Base-by-base conservation (phyloP, 2,329 filamentous ascomycete genomes). In the Alternaria arborescens region DNA sequence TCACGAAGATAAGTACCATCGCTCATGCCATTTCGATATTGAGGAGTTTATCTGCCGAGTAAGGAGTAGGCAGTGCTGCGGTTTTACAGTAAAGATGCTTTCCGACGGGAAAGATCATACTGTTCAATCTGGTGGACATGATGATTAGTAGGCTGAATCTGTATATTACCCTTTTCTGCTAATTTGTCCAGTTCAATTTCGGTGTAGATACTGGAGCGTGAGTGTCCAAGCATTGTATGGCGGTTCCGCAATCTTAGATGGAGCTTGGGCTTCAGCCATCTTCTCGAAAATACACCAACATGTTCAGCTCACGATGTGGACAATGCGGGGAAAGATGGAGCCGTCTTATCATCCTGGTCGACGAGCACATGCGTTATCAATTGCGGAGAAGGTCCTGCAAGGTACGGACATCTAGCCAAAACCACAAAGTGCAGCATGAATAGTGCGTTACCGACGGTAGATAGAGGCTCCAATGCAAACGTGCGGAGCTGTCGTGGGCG, bases 371-470 rank as follows among this genome's bases (percentile, higher is more conserved):
- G 30, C 24, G 24, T 51, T 38, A 57, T 44, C 16, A 51, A 43
- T 57, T 48, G 54, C 46, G 46, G 54, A 57, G 44, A 57, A 51
- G 20, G 14, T 18, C 36, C 44, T 57, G 44, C 24, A 57, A 57
- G 46, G 46, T 40, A 51, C 54, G 26, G 44, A 22, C 20, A 43
- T 40, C 34, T 22, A 30, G 36, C 32, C 30, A 16, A 22, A 50
- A 20, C 44, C 40, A 48, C 44, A 14, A 14, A 11, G 20, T 32
- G 11, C 28, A 34, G 44, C 44, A 48, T 22, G 12, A 32, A 42
- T 41, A 48, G 46, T 36, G 44, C 26, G 14, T 18, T 40, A 22
- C n/a, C 14, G 46, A 36, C 11, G 42, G 24, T 32, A 32, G 38
- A 16, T 38, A 6, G 16, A 46, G 26, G 32, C 16, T 20, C 32